Evolutionary conservation across 1,139 yeast species (phyloP), one percentile per base, ranked within the genome.

Genomic region (Saccharomyces pastorianus): DNA sequence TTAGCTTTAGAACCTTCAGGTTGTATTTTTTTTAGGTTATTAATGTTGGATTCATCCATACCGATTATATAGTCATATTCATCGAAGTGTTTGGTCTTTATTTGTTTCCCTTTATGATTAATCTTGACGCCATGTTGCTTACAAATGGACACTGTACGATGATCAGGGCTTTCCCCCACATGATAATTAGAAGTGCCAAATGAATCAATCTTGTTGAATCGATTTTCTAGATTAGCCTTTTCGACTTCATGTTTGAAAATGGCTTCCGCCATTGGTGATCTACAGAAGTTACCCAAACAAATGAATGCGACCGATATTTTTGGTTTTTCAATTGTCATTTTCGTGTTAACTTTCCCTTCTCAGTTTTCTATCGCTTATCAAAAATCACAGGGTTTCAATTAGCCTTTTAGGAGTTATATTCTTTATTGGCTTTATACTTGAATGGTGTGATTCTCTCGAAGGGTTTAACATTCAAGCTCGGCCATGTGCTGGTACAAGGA

Each of bases 261-360:
- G 0, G 96, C 97, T 69, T 91, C 98, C 0, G 99, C 98, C 98
- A 91, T 91, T 9, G 98, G 97, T 0, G 97, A 90, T 53, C 98
- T 93, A 67, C 99, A 91, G 48, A 90, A 89, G 71, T 91, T 91
- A 2, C 98, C 98, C 23, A 90, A 76, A 67, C 98, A 91, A 2
- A 90, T 95, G 68, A 91, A 91, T 0, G 95, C 96, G 41, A 89
- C 93, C 1, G 86, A 78, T 9, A 84, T 68, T 52, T 76, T 49
- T 55, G 57, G 42, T 17, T 52, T 55, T 48, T 52, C 51, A n/a
- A 57, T 54, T 64, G 59, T 61, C n/a, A 7, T 28, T 23, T 28
- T 44, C 13, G 2, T 6, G n/a, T 50, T 23, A n/a, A 6, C 8
- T 4, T 11, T 14, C n/a, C 13, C n/a, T 17, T 28, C 9, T 17